Conservation (phyloP, 331 rosid genomes). For the Saraca asoca region DNA sequence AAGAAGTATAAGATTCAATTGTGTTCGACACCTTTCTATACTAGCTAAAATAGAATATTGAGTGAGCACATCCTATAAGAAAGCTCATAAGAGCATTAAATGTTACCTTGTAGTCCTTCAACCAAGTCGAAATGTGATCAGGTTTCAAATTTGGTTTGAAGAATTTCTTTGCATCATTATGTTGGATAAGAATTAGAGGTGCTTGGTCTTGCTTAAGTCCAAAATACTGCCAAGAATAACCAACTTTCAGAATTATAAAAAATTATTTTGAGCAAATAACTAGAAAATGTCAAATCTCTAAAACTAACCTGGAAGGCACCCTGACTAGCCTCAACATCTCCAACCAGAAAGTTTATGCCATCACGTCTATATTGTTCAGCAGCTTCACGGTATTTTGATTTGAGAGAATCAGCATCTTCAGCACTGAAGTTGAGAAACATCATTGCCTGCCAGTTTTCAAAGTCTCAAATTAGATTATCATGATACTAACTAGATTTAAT, state of each 20-base stretch:
- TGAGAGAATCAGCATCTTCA: conserved; percentile 56
- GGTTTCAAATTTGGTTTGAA: conserved; percentile 72
- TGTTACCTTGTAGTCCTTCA: conserved; percentile 83
- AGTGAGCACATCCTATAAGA: background rate
- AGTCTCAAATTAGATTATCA: conserved; percentile 23
- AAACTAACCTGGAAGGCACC: conserved; percentile 85
- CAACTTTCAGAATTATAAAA: conserved; percentile 30
- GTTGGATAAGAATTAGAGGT: conserved; percentile 71
- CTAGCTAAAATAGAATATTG: background rate
- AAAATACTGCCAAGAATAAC: conserved; percentile 59
- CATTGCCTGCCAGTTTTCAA: conserved; percentile 65
- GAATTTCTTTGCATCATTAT: conserved; percentile 58
- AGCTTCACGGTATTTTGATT: conserved; percentile 63
- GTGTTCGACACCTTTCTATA: background rate
- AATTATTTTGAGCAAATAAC: conserved; percentile 4
- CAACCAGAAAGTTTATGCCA: conserved; percentile 71
- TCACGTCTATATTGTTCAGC: conserved; percentile 66
- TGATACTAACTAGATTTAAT: background rate
- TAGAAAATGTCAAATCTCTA: background rate
- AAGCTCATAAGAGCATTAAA: conserved; percentile 16
- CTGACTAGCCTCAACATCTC: conserved; percentile 68
- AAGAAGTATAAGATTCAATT: background rate
- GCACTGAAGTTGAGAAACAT: conserved; percentile 71
- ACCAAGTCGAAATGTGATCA: conserved; percentile 66
- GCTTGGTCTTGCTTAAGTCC: conserved; percentile 79